These are phyloP conservation scores for Scedosporium minutisporum DNA, from an alignment of 2,329 filamentous ascomycete genomes.

Conservation along the genomic window DNA sequence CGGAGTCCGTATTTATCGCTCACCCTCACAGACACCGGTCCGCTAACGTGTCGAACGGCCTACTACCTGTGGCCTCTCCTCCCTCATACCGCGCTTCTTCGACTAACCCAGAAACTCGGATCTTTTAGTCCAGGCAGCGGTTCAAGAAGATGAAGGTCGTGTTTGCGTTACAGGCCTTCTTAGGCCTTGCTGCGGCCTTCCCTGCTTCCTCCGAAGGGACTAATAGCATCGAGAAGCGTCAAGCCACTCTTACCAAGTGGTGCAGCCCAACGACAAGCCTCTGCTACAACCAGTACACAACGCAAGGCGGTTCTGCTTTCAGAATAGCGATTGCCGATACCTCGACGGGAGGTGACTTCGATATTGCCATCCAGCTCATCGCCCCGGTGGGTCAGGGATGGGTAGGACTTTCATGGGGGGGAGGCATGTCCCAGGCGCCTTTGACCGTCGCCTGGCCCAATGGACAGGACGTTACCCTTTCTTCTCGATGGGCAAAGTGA, in stretches of 20 bases:
- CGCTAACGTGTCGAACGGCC: neutral
- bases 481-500: slow-evolving; percentile 8
- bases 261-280: slow-evolving; percentile 6
- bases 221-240: neutral
- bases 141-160: neutral
- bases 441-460: slow-evolving; percentile 12
- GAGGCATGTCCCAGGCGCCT: slow-evolving; percentile 12
- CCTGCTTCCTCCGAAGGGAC: neutral
- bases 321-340: slow-evolving; percentile 11
- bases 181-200: slow-evolving; percentile 1
- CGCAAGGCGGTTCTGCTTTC: slow-evolving; percentile 4
- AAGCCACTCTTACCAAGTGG: neutral
- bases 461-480: slow-evolving; percentile 4
- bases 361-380: slow-evolving; percentile 14
- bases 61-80: neutral
- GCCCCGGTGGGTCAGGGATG: slow-evolving; percentile 11
- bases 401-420: slow-evolving; percentile 14
- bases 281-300: slow-evolving; percentile 7
- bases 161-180: neutral
- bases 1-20: neutral
- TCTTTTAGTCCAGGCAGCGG: too few relatives aligned
- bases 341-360: slow-evolving; percentile 7
- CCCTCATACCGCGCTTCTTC: neutral
- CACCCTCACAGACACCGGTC: neutral
- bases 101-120: too few relatives aligned